Conservation (phyloP, 441 rosid genomes). For the Capsella rubella region DNA sequence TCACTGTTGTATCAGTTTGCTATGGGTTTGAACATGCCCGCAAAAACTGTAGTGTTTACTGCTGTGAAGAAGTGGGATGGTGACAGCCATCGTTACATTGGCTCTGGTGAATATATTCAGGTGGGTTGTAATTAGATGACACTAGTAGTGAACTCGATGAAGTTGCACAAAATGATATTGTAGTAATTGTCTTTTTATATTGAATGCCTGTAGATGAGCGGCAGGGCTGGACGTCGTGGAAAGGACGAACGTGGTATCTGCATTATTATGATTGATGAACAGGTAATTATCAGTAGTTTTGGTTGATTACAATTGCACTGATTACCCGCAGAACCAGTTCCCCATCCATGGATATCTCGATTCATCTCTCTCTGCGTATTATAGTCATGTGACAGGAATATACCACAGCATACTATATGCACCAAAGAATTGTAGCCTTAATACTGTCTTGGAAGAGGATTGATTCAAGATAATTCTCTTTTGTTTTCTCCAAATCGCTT, state of each 20-base stretch:
- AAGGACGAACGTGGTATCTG: slow-evolving; percentile 97
- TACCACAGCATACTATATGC: slow-evolving; percentile 11
- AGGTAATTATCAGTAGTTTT: slow-evolving; percentile 54
- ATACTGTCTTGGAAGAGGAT: slow-evolving; percentile 18
- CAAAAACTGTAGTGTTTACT: slow-evolving; percentile 97
- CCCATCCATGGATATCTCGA: slow-evolving; percentile 1
- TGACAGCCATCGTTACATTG: slow-evolving; percentile 93
- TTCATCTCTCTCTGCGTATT: slow-evolving; percentile 13
- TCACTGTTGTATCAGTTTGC: slow-evolving; percentile 73
- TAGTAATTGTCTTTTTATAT: slow-evolving; percentile 31
- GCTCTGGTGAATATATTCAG: slow-evolving; percentile 98
- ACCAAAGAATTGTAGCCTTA: slow-evolving; percentile 13
- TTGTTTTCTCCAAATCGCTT: slow-evolving; percentile 9
- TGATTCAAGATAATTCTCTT: slow-evolving; percentile 17
- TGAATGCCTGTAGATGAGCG: slow-evolving; percentile 81
- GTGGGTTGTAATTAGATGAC: slow-evolving; percentile 55
- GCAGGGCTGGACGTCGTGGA: slow-evolving; percentile 99
- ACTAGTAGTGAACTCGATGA: slow-evolving; percentile 1
- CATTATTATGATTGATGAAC: slow-evolving; percentile 96
- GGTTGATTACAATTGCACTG: slow-evolving; percentile 1
- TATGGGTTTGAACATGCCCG: slow-evolving; percentile 99
- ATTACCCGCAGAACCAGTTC: not conserved
- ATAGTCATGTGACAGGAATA: slow-evolving; percentile 14
- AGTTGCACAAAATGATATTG: not conserved
- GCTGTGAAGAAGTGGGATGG: slow-evolving; percentile 99